Evolutionary conservation across 257 asterid genomes (phyloP).

Genomic region (Solanum rostratum): DNA sequence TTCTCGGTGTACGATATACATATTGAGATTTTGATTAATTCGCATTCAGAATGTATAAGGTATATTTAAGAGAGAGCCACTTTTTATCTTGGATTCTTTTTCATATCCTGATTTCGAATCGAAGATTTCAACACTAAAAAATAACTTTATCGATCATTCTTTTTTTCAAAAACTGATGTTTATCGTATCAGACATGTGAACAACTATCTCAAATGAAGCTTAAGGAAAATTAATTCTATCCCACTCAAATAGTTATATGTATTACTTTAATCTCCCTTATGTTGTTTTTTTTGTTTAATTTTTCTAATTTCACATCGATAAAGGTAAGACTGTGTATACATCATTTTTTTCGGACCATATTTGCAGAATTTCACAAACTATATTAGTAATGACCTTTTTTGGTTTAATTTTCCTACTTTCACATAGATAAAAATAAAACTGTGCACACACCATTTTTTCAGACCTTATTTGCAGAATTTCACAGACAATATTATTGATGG

Average conservation of each 20-base stretch:
- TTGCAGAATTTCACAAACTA: too few species aligned
- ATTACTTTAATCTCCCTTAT: background rate
- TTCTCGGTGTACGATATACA: rapidly evolving
- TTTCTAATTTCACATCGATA: too few species aligned
- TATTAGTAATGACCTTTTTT: too few species aligned
- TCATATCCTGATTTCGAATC: background rate
- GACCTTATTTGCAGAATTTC: too few species aligned
- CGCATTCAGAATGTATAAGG: rapidly evolving
- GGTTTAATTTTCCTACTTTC: too few species aligned
- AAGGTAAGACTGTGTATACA: too few species aligned
- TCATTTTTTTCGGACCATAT: too few species aligned
- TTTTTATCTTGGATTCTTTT: background rate
- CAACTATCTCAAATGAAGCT: background rate
- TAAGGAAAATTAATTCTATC: background rate
- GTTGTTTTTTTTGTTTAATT: background rate
- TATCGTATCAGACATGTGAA: background rate
- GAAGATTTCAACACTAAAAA: too few species aligned
- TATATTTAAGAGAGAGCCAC: background rate
- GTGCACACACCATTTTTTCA: too few species aligned
- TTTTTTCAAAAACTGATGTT: background rate
- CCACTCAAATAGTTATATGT: background rate
- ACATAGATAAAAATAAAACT: too few species aligned
- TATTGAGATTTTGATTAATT: background rate
- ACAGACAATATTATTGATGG: background rate
- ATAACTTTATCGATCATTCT: too few species aligned